phyloP scores from a whole-genome alignment of 176 grass and related monocot species.

The Paspalum notatum region DNA sequence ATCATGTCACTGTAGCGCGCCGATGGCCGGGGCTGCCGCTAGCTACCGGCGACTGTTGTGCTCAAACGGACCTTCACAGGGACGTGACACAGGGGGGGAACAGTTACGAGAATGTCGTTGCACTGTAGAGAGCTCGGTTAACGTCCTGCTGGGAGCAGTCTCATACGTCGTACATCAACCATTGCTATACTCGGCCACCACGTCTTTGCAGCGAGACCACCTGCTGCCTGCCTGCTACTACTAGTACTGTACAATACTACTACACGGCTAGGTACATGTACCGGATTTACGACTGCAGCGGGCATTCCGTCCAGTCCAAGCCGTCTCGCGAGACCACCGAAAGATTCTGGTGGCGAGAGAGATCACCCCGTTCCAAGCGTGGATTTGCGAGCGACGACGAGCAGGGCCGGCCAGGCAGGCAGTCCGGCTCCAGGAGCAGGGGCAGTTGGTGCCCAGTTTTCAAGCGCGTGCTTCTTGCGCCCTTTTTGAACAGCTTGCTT shows the following conservation, averaged over 20 bases:
- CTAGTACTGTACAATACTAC: no score
- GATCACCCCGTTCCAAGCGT: constrained; percentile 1
- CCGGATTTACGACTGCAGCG: not conserved
- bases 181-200: no score
- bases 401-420: no score
- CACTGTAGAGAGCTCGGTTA: no score
- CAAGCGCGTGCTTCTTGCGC: constrained; percentile 24
- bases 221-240: no score
- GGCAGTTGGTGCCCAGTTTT: not conserved
- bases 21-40: no score
- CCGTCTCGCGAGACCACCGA: not conserved
- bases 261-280: not conserved
- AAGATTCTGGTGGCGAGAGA: constrained; percentile 1
- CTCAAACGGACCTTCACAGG: not conserved
- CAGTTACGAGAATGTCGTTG: no score
- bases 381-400: constrained; percentile 12
- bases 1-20: not conserved
- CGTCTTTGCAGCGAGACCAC: no score
- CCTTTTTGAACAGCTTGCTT: constrained; percentile 31
- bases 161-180: no score
- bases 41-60: no score
- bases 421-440: not conserved
- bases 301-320: not conserved
- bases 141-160: no score
- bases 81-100: not conserved